Evolutionary conservation across 139 green algal species (phyloP), one percentile per base, ranked within the genome.

Genomic region (Chlamydomonas applanata): DNA sequence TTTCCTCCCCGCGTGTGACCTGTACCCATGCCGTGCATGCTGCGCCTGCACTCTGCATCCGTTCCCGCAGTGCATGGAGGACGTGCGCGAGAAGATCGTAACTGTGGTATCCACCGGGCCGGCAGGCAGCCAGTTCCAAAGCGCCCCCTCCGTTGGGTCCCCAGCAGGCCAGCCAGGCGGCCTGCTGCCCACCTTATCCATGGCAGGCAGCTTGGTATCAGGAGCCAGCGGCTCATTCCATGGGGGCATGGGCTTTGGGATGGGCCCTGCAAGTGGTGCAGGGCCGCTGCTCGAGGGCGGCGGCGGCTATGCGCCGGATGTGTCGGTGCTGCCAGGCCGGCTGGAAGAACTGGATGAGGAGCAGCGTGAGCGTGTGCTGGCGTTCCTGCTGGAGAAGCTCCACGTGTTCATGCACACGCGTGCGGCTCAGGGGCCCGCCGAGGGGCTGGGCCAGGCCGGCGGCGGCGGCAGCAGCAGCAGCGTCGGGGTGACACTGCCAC

Each of bases 311-410:
- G 7, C 40, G 35, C 49, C 45, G 1, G 36, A 72, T 14, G 34
- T 78, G 64, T 1, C 52, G 32, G 65, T 52, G 29, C 35, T 69
- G 27, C 27, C 73, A 73, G 82, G 82, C 44, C 75, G 73, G 2
- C 61, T 87, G 30, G 76, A 87, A 13, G 78, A 87, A 40, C 75
- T 87, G 24, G 74, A 54, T 68, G 4, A 36, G 62, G 71, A 82
- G 69, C 82, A 87, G 74, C 74, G 82, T 0, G 78, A 87, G 72
- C 75, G 75, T 3, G 78, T 87, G 49, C 67, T 87, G 40, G 60
- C 75, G 0, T 79, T 76, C 70, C 59, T 87, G 56, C 75, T 87
- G 30, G 77, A 86, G 63, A 69, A 70, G 9, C 69, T 86, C 19
- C 76, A 79, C 24, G 54, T 76, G 9, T 82, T 65, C 61, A 40